These are phyloP conservation scores for Umbelopsis vinacea DNA, from an alignment of 192 early-diverging fungal species.

Conservation along the genomic window DNA sequence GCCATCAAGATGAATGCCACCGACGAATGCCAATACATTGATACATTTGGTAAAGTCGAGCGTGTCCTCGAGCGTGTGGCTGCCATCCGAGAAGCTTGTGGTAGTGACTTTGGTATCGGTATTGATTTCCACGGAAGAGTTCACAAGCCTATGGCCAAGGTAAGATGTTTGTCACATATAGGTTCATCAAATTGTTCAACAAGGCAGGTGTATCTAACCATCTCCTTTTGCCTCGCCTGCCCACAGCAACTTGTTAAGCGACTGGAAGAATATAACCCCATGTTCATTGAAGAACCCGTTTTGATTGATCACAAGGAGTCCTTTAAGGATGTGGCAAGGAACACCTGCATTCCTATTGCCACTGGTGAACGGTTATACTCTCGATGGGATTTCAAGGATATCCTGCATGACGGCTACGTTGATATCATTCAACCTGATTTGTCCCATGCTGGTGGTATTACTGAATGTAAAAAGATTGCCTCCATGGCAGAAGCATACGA, in stretches of 20 bases:
- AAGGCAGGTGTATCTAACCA: background rate
- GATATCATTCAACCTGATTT: slow-evolving; percentile 30
- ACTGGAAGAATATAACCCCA: slow-evolving; percentile 18
- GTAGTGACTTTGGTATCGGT: slow-evolving; percentile 22
- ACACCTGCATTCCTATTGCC: slow-evolving; percentile 25
- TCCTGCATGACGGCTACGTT: slow-evolving; percentile 25
- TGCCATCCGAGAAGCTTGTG: slow-evolving; percentile 24
- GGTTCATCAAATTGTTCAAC: background rate
- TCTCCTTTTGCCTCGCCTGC: background rate
- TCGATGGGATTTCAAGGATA: slow-evolving; percentile 24
- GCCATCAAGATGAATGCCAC: slow-evolving; percentile 26
- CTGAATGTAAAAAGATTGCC: slow-evolving; percentile 26
- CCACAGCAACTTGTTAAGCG: slow-evolving; percentile 3
- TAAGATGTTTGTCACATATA: background rate
- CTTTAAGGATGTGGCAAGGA: slow-evolving; percentile 13
- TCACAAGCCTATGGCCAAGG: slow-evolving; percentile 27
- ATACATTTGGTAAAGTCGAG: slow-evolving; percentile 22
- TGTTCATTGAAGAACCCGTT: slow-evolving; percentile 26
- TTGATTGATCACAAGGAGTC: slow-evolving; percentile 15
- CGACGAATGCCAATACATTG: slow-evolving; percentile 12
- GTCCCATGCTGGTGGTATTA: slow-evolving; percentile 29
- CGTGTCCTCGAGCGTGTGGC: slow-evolving; percentile 16
- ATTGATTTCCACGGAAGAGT: slow-evolving; percentile 28
- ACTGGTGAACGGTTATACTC: slow-evolving; percentile 21
- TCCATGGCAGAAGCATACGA: slow-evolving; percentile 29